Evolutionary conservation across 2,329 filamentous ascomycete species (phyloP).

Genomic region (Trichoderma sp.): DNA sequence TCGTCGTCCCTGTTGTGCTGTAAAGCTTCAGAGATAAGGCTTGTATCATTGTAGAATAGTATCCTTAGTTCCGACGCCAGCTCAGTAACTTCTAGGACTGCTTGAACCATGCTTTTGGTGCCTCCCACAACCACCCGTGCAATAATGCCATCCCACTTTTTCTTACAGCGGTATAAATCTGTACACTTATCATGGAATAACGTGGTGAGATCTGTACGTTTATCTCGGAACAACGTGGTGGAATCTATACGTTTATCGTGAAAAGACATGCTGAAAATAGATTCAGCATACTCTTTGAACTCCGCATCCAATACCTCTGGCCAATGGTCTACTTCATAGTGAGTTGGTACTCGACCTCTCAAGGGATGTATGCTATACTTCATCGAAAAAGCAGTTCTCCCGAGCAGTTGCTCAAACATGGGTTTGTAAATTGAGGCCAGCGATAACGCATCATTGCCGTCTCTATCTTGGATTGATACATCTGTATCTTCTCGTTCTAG

Average conservation of each 20-base stretch:
- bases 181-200: no score
- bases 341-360: background rate
- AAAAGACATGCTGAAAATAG: background rate
- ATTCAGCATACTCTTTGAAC: background rate
- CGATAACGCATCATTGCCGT: background rate
- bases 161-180: no score
- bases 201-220: no score
- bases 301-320: background rate
- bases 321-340: background rate
- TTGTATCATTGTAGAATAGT: rapidly evolving
- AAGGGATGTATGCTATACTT: rapidly evolving
- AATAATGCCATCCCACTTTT: background rate
- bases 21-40: rapidly evolving
- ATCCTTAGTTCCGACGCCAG: background rate
- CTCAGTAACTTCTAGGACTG: background rate
- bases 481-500: background rate
- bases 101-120: background rate
- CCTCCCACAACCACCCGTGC: rapidly evolving
- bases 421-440: rapidly evolving
- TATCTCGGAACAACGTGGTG: no score
- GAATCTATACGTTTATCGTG: background rate
- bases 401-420: background rate
- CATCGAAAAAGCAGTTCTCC: background rate
- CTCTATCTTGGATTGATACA: rapidly evolving
- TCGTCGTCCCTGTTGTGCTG: rapidly evolving